Conservation (phyloP, 1,284 basidiomycete species). For the Pyrrhoderma noxium region DNA sequence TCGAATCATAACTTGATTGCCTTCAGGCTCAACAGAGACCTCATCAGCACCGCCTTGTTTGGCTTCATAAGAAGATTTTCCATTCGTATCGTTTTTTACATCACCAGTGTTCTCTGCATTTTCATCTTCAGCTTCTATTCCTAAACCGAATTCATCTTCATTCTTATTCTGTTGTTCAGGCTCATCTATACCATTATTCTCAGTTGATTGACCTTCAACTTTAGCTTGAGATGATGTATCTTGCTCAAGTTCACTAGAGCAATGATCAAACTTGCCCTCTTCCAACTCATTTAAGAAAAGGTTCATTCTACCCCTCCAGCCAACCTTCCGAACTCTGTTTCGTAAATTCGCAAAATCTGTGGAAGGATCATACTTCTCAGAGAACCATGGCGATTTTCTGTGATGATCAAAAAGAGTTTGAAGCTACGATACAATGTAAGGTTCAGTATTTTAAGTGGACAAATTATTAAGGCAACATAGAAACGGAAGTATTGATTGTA, state of each 20-base stretch:
- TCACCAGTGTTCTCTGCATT: conserved; percentile 48
- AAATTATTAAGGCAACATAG: conserved; percentile 18
- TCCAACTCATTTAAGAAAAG: conserved; percentile 74
- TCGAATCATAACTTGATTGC: conserved; percentile 88
- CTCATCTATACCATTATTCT: conserved; percentile 29
- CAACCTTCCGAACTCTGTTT: conserved; percentile 69
- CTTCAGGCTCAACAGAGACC: conserved; percentile 67
- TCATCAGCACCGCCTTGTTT: conserved; percentile 62
- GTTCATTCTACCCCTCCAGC: conserved; percentile 68
- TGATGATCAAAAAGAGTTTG: conserved; percentile 90
- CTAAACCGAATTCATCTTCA: conserved; percentile 57
- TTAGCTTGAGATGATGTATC: conserved; percentile 35
- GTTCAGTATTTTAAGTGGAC: conserved; percentile 22
- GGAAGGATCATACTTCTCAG: conserved; percentile 83
- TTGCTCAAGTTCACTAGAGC: conserved; percentile 49
- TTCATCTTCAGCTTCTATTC: conserved; percentile 65
- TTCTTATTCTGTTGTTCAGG: conserved; percentile 23
- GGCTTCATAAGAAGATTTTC: conserved; percentile 40
- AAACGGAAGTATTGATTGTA: conserved; percentile 7
- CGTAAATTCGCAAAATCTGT: conserved; percentile 64
- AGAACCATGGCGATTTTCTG: conserved; percentile 88
- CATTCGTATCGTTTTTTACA: conserved; percentile 47
- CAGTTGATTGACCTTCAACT: conserved; percentile 21
- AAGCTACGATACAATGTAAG: conserved; percentile 61
- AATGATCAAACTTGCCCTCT: conserved; percentile 71